phyloP scores from a whole-genome alignment of 805 yeast species.

The Metschnikowia cubensis region DNA sequence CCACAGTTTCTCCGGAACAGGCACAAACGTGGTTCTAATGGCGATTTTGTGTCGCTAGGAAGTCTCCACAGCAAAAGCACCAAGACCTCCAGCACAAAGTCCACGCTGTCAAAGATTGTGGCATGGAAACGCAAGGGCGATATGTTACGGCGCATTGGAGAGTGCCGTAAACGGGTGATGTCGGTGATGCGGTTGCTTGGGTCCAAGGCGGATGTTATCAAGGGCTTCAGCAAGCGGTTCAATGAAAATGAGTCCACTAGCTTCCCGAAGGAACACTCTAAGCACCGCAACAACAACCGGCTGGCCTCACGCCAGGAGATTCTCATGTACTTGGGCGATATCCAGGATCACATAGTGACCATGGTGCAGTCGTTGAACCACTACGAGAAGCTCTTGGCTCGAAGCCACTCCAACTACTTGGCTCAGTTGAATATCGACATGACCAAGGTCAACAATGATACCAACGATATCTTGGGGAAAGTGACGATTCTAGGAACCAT shows the following conservation, averaged over 20 bases:
- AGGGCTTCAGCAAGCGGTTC: slow-evolving; percentile 89
- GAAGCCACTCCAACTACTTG: slow-evolving; percentile 93
- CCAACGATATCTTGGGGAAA: slow-evolving; percentile 93
- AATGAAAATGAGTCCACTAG: slow-evolving; percentile 48
- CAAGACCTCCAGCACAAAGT: slow-evolving; percentile 28
- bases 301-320: slow-evolving; percentile 68
- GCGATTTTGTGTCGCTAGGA: slow-evolving; percentile 12
- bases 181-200: slow-evolving; percentile 78
- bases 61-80: slow-evolving; percentile 8
- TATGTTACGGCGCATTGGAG: slow-evolving; percentile 92
- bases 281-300: slow-evolving; percentile 11
- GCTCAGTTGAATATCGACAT: slow-evolving; percentile 97
- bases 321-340: slow-evolving; percentile 92
- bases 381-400: slow-evolving; percentile 86
- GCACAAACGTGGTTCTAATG: slow-evolving; percentile 13
- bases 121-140: slow-evolving; percentile 90
- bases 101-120: slow-evolving; percentile 45
- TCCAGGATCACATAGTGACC: slow-evolving; percentile 95
- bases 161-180: slow-evolving; percentile 93
- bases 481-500: slow-evolving; percentile 92
- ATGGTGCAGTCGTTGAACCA: slow-evolving; percentile 96
- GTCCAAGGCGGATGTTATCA: slow-evolving; percentile 95
- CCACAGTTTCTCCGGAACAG: slow-evolving; percentile 10
- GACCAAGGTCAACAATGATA: slow-evolving; percentile 95
- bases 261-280: slow-evolving; percentile 4